Base-by-base conservation (phyloP, 257 asterid species). In the Dorcoceras hygrometricum region DNA sequence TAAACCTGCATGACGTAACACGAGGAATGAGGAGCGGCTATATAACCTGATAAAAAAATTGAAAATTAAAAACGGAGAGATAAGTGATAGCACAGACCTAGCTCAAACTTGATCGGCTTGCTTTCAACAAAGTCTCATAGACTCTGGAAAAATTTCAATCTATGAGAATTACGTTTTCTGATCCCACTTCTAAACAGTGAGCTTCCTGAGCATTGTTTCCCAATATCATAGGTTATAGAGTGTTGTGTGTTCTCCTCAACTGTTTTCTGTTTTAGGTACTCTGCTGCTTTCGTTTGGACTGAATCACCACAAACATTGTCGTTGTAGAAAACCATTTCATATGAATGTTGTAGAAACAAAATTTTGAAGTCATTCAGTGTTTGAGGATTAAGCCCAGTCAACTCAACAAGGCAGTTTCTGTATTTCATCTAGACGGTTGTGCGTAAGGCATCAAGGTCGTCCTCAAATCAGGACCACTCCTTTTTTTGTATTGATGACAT, bases 231-330 rank as follows among this genome's bases (percentile, higher is more conserved):
- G 71, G 62, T 29, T 66, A 62, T 54, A 66, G 78, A 53, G 23
- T 64, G 75, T 50, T 48, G 74, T 54, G 72, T 59, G 66, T 70
- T 69, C 77, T 67, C 73, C 72, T 27, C 75, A 24, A 60, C 79
- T 43, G 71, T 58, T 77, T 76, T 87, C 64, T 60, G 79, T 78
- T 80, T 87, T 76, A 79, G 64, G 79, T 92, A 85, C n/a, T 79
- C 79, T 68, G 79, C 75, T 63, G 95, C 82, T 72, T 81, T 90
- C 27, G 83, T 89, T 79, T 83, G 96, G 78, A 92, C 98, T 89
- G 88, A 66, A 31, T 65, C 78, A 29, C 68, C 53, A 69, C 59
- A 74, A 76, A 76, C 77, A 69, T 53, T 22, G 63, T 66, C 70
- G 69, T 8, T 43, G 53, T 48, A 54, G 19, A 62, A 54, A 51